Evolutionary conservation across 1,139 yeast genomes (phyloP).

Genomic region (Pichia inconspicua): DNA sequence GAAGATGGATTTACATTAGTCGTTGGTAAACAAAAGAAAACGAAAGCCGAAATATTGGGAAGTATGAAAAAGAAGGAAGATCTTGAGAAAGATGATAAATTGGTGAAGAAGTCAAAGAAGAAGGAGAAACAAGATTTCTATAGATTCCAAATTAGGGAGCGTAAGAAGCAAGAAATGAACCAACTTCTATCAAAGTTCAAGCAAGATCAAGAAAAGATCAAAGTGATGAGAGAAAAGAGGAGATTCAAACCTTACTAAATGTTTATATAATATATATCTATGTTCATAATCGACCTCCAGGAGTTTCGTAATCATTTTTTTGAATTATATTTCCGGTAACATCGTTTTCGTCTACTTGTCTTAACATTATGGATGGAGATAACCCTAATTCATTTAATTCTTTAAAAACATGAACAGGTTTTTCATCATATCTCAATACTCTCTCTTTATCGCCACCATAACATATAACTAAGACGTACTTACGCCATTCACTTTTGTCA

Average conservation of each 20-base stretch:
- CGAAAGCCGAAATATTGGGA: slow-evolving; percentile 60
- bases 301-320: slow-evolving; percentile 31
- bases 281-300: slow-evolving; percentile 44
- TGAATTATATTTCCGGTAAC: slow-evolving; percentile 23
- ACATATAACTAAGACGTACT: slow-evolving; percentile 82
- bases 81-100: slow-evolving; percentile 39
- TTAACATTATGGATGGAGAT: slow-evolving; percentile 87
- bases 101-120: slow-evolving; percentile 59
- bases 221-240: slow-evolving; percentile 68
- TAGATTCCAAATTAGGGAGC: slow-evolving; percentile 90
- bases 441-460: slow-evolving; percentile 83
- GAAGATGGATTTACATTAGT: slow-evolving; percentile 93
- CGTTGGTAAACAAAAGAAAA: slow-evolving; percentile 78
- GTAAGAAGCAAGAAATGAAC: slow-evolving; percentile 88
- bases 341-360: slow-evolving; percentile 60
- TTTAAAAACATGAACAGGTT: slow-evolving; percentile 82
- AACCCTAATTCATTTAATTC: slow-evolving; percentile 81
- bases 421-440: slow-evolving; percentile 73
- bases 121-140: slow-evolving; percentile 90
- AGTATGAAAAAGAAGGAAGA: slow-evolving; percentile 42
- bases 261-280: neutral
- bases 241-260: slow-evolving; percentile 72
- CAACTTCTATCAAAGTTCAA: slow-evolving; percentile 76
- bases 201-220: slow-evolving; percentile 82
- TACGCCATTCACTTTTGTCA: slow-evolving; percentile 76